Evolutionary conservation across 2,329 filamentous ascomycete genomes (phyloP).

Genomic region (Pleomassaria siparia): DNA sequence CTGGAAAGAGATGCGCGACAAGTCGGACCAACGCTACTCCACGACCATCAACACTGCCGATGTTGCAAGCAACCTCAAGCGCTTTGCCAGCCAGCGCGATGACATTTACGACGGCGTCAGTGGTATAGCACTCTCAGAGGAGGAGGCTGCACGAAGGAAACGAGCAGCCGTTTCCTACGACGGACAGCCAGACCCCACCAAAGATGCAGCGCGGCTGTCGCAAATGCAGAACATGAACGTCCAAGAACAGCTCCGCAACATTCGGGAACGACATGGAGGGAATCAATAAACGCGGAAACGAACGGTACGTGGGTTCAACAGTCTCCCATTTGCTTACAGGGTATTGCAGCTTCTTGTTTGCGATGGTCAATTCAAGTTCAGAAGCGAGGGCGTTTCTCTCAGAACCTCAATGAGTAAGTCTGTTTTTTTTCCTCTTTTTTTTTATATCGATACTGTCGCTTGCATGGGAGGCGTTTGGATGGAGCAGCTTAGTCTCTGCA

Average conservation of each 20-base stretch:
- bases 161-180: slow-evolving; percentile 70
- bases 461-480: slow-evolving; percentile 14
- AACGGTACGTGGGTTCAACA: not conserved
- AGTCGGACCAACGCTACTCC: slow-evolving; percentile 79
- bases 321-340: not conserved
- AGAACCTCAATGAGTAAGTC: not conserved
- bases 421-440: slow-evolving; percentile 2
- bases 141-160: slow-evolving; percentile 76
- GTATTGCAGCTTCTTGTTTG: not conserved
- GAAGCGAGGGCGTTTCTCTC: too few species aligned
- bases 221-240: slow-evolving; percentile 66
- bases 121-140: slow-evolving; percentile 67
- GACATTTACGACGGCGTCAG: slow-evolving; percentile 81
- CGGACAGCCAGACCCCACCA: slow-evolving; percentile 59
- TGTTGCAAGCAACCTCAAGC: slow-evolving; percentile 91
- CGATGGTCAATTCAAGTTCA: too few species aligned
- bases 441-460: slow-evolving; percentile 1
- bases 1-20: slow-evolving; percentile 94
- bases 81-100: slow-evolving; percentile 83
- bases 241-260: slow-evolving; percentile 78
- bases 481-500: too few species aligned
- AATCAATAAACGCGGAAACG: slow-evolving; percentile 4
- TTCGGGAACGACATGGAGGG: slow-evolving; percentile 57
- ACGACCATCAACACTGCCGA: slow-evolving; percentile 87
- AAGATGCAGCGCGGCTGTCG: slow-evolving; percentile 54